These are phyloP conservation scores for Erodium texanum DNA, from an alignment of 441 rosid species.

Conservation along the genomic window DNA sequence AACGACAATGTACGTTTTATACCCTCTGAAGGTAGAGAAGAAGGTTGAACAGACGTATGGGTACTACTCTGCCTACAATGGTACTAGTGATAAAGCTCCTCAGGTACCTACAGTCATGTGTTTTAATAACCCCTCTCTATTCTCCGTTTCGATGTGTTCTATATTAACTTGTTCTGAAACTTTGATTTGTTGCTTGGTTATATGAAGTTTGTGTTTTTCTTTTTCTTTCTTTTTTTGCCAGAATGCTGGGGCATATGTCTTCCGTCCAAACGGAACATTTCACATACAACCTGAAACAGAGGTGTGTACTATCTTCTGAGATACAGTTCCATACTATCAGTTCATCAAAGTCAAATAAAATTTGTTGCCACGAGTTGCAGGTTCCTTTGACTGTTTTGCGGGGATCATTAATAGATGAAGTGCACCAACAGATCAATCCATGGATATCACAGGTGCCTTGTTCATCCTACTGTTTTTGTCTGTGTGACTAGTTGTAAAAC, in stretches of 20 bases:
- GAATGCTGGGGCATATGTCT: too few species aligned
- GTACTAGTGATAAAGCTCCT: slow-evolving; percentile 25
- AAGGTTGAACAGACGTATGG: slow-evolving; percentile 42
- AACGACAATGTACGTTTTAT: neutral
- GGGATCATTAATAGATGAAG: slow-evolving; percentile 77
- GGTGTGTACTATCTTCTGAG: slow-evolving; percentile 35
- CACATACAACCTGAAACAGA: slow-evolving; percentile 47
- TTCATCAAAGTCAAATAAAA: slow-evolving; percentile 11
- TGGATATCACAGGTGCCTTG: slow-evolving; percentile 84
- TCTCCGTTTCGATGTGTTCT: neutral
- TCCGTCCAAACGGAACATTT: slow-evolving; percentile 66
- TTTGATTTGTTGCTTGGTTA: neutral
- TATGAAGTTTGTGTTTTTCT: neutral
- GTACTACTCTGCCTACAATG: slow-evolving; percentile 51
- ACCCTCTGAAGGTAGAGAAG: slow-evolving; percentile 30
- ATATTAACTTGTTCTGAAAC: slow-evolving; percentile 9
- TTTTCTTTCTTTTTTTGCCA: slow-evolving; percentile 12
- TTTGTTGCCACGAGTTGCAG: slow-evolving; percentile 33
- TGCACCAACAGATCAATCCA: slow-evolving; percentile 66
- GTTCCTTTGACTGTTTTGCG: slow-evolving; percentile 53
- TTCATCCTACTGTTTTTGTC: slow-evolving; percentile 8
- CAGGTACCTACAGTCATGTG: slow-evolving; percentile 33
- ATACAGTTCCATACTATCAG: slow-evolving; percentile 9
- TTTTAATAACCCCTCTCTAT: too few species aligned
- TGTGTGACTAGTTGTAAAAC: neutral